These are phyloP conservation scores for Iris pallida DNA, from an alignment of 116 monocot genomes.

Conservation along the genomic window DNA sequence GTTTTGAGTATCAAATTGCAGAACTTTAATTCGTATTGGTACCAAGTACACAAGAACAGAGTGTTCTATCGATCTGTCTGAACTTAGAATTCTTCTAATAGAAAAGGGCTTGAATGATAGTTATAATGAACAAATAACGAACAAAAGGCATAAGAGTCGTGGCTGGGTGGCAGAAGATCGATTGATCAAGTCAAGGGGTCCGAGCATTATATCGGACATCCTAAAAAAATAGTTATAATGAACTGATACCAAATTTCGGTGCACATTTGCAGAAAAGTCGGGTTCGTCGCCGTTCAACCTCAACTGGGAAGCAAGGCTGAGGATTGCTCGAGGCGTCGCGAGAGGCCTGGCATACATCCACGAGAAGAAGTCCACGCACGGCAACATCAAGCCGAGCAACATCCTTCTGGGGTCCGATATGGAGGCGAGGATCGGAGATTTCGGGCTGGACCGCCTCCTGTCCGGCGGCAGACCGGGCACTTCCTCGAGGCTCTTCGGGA, in stretches of 20 bases:
- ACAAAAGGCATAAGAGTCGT: too few species aligned
- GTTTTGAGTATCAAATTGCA: too few species aligned
- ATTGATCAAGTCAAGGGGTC: too few species aligned
- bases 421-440: slow-evolving; percentile 72
- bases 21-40: too few species aligned
- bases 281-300: slow-evolving; percentile 64
- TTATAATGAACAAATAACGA: too few species aligned
- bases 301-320: slow-evolving; percentile 57
- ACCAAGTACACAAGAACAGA: too few species aligned
- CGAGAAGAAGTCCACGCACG: slow-evolving; percentile 84
- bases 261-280: slow-evolving; percentile 47
- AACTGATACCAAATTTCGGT: slow-evolving; percentile 6
- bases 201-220: too few species aligned
- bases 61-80: too few species aligned
- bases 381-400: slow-evolving; percentile 77
- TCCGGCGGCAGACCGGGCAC: slow-evolving; percentile 12
- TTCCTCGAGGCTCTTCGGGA: slow-evolving; percentile 58
- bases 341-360: slow-evolving; percentile 67
- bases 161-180: too few species aligned
- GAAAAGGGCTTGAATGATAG: too few species aligned
- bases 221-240: too few species aligned
- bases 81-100: too few species aligned
- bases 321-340: slow-evolving; percentile 72
- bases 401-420: slow-evolving; percentile 60
- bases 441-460: slow-evolving; percentile 61